Percentiles rank a stretch among this genome's conserved stretches.
These are phyloP conservation scores for Persicaria maculosa DNA, from an alignment of 148 eudicot species.

Conservation along the genomic window DNA sequence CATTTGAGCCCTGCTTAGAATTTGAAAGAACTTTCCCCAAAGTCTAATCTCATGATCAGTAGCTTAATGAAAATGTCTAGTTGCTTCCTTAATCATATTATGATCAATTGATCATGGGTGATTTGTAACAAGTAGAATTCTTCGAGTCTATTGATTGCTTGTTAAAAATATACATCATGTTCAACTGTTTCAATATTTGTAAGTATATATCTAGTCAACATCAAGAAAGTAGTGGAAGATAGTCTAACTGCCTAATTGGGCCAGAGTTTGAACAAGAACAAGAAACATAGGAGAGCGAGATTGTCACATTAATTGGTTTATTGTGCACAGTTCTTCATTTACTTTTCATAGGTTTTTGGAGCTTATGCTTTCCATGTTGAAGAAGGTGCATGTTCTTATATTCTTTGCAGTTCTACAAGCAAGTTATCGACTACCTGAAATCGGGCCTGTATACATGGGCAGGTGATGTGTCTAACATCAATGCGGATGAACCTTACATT, in stretches of 20 bases:
- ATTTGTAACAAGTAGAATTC: too few relatives aligned
- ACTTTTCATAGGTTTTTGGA: background rate
- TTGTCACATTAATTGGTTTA: background rate
- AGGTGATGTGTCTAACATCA: constrained; percentile 62
- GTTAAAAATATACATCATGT: background rate
- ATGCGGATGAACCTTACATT: constrained; percentile 61
- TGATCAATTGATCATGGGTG: too few relatives aligned
- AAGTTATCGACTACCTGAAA: constrained; percentile 68
- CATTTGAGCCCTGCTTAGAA: background rate
- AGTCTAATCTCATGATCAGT: background rate
- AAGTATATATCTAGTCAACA: background rate
- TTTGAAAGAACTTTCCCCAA: background rate
- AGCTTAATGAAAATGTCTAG: background rate
- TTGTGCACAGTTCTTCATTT: background rate
- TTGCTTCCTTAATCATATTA: too few relatives aligned
- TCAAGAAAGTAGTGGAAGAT: background rate
- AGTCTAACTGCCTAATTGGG: background rate
- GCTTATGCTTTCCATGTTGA: background rate
- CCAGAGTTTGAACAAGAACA: background rate
- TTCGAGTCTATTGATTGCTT: too few relatives aligned
- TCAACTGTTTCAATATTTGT: background rate
- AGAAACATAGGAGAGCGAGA: too few relatives aligned
- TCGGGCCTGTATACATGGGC: constrained; percentile 96
- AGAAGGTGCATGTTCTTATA: constrained; percentile 7
- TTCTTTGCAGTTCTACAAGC: constrained; percentile 66